Evolutionary conservation across 768 basidiomycete species (phyloP).

Genomic region (Russula virescens): DNA sequence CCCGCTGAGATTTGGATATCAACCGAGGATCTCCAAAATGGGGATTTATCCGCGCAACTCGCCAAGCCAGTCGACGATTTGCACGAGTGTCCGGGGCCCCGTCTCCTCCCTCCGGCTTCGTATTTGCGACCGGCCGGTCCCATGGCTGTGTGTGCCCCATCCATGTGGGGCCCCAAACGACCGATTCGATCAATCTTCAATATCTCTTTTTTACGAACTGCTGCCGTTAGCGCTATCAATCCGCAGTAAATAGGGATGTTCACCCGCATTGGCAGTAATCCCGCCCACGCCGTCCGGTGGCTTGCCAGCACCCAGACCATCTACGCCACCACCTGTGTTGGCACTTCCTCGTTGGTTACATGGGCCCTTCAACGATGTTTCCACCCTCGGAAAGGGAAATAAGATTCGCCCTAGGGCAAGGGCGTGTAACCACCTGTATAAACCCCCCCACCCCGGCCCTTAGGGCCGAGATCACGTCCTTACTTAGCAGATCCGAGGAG

Average conservation of each 20-base stretch:
- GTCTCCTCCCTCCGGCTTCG: not conserved
- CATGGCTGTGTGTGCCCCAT: not conserved
- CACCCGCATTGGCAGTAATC: not conserved
- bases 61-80: not conserved
- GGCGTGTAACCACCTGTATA: not conserved
- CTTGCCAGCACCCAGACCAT: not conserved
- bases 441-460: not conserved
- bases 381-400: not conserved
- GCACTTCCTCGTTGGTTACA: not conserved
- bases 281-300: not conserved
- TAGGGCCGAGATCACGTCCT: not conserved
- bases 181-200: constrained; percentile 2
- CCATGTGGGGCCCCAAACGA: constrained; percentile 11
- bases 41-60: not conserved
- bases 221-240: constrained; percentile 1
- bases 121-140: constrained; percentile 8
- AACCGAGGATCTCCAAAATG: constrained; percentile 17
- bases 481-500: not conserved
- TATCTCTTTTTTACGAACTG: not conserved
- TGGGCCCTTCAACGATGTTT: not conserved
- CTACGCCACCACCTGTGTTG: not conserved
- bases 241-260: not conserved
- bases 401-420: not conserved
- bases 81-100: constrained; percentile 16
- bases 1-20: not conserved